phyloP scores from a whole-genome alignment of 192 early-diverging fungal species.

The Gigaspora rosea region DNA sequence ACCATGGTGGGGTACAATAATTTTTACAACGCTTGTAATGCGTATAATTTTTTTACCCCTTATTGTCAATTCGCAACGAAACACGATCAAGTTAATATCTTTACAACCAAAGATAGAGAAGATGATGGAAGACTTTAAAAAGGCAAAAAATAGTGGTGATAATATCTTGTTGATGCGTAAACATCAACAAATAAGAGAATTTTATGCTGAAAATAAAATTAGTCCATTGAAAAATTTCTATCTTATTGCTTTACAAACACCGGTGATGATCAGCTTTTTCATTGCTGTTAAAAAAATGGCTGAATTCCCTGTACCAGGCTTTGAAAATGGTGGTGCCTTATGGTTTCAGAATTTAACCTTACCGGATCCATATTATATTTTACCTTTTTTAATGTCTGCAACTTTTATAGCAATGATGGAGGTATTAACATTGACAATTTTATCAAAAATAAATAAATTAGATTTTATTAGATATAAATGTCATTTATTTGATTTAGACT shows the following conservation, averaged over 20 bases:
- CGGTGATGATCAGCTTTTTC: slow-evolving; percentile 85
- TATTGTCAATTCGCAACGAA: slow-evolving; percentile 69
- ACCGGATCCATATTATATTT: slow-evolving; percentile 78
- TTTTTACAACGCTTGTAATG: slow-evolving; percentile 62
- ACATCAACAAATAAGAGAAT: slow-evolving; percentile 56
- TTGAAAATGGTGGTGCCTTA: slow-evolving; percentile 69
- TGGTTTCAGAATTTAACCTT: slow-evolving; percentile 89
- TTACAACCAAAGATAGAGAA: slow-evolving; percentile 71
- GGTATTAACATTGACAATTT: slow-evolving; percentile 32
- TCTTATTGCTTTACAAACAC: slow-evolving; percentile 69
- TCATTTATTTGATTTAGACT: neutral
- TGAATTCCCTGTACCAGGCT: slow-evolving; percentile 76
- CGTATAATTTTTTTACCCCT: slow-evolving; percentile 74
- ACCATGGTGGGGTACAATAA: slow-evolving; percentile 95
- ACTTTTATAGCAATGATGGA: slow-evolving; percentile 77
- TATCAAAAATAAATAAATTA: neutral
- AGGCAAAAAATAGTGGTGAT: slow-evolving; percentile 62
- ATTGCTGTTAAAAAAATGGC: slow-evolving; percentile 82
- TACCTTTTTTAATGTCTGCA: slow-evolving; percentile 73
- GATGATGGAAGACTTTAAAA: slow-evolving; percentile 65
- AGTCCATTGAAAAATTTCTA: slow-evolving; percentile 64
- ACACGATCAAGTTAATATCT: slow-evolving; percentile 67
- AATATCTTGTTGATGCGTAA: slow-evolving; percentile 42
- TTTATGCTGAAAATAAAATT: slow-evolving; percentile 66
- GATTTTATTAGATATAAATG: neutral